Base-by-base conservation (phyloP, 495 filamentous ascomycete genomes). In the Talaromyces proteolyticus region DNA sequence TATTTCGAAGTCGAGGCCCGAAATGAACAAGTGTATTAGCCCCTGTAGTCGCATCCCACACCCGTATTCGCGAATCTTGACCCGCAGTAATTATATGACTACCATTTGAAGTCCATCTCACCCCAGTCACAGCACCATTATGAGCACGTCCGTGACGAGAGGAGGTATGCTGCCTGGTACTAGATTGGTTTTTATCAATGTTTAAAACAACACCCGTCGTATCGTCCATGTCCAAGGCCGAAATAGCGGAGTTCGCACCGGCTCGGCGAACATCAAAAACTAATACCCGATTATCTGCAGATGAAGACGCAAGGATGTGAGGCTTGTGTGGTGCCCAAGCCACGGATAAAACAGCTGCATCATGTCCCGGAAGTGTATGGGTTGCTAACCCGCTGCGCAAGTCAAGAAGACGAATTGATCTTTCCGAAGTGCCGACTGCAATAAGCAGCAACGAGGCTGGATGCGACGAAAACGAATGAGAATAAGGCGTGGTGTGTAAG, bases 1-100 rank as follows among this genome's bases (percentile, higher is more conserved):
- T 73, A 55, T 93, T 93, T 45, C 79, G 81, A n/a, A 93, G 74
- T 3, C 77, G 73, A 0, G 88, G 87, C 0, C 89, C 89, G 55
- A 94, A 94, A 65, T 82, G 90, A 0, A 81, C 87, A 2, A 95
- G 74, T 1, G 85, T 90, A 57, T 96, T 95, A 6, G 82, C 86
- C 11, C 90, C 89, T 0, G 83, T 87, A 0, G 69, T 69, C 12
- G 85, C 78, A 63, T 93, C 77, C 91, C 91, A 95, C 3, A 94
- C 88, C 3, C 90, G 78, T 42, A 96, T 84, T 7, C 85, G 78
- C 34, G 86, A 69, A 59, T 96, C 91, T 47, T 89, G 86, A 4
- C 91, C 91, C 1, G 84, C 75, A 5, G 87, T 89, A 19, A 96
- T 73, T 12, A 96, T 68, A 49, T 85, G 78, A 12, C 63, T 65